Evolutionary conservation across 23 red algal species (phyloP).

Genomic region (Gracilaria gracilis): DNA sequence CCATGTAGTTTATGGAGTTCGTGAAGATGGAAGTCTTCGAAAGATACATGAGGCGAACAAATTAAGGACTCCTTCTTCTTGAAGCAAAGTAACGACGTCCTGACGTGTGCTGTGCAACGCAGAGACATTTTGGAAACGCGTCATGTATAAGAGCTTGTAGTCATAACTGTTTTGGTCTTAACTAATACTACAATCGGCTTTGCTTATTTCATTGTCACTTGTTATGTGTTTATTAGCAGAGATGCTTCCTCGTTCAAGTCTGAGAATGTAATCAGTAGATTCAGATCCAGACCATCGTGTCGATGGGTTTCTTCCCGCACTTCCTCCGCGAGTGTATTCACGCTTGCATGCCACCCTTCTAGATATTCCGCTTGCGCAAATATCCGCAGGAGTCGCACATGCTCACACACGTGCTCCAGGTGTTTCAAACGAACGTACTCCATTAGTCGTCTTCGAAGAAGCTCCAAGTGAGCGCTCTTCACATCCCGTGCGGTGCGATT

Average conservation of each 20-base stretch:
- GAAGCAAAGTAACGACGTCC: not conserved
- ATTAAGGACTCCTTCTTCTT: too few relatives aligned
- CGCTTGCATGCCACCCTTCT: constrained; percentile 15
- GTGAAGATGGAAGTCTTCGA: too few relatives aligned
- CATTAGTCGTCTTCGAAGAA: constrained; percentile 54
- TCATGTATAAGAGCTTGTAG: not conserved
- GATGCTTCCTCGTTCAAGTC: not conserved
- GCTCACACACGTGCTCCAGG: constrained; percentile 30
- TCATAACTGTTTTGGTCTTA: constrained; percentile 1
- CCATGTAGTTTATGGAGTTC: too few relatives aligned
- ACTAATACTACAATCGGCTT: constrained; percentile 19
- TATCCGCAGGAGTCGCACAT: constrained; percentile 30
- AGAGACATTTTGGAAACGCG: not conserved
- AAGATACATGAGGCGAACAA: too few relatives aligned
- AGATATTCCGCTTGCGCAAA: constrained; percentile 39
- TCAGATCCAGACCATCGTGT: constrained; percentile 20
- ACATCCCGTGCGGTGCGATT: constrained; percentile 25
- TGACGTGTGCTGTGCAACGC: not conserved
- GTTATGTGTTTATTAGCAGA: not conserved
- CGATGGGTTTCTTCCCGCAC: constrained; percentile 22
- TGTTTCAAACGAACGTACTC: constrained; percentile 50
- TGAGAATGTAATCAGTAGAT: not conserved
- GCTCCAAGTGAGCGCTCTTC: constrained; percentile 67
- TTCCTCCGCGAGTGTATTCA: not conserved
- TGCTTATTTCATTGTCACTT: constrained; percentile 2